Evolutionary conservation across 495 filamentous ascomycete species (phyloP), one percentile per base, ranked within the genome.

Genomic region (Penicillium paradoxum): DNA sequence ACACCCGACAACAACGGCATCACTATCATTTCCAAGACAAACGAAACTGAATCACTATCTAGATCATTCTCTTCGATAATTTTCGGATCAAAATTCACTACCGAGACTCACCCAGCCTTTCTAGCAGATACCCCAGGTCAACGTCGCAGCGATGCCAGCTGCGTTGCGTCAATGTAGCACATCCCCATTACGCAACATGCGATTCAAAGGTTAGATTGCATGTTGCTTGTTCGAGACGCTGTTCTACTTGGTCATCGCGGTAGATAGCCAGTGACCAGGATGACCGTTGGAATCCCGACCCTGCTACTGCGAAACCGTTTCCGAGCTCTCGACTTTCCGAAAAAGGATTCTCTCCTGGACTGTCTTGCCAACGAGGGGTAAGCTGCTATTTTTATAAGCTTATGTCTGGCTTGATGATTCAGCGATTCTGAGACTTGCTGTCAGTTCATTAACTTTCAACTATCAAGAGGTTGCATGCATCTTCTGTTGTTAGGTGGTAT

Each of bases 401-500:
- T 27, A n/a, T 18, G 30, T 2, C 5, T 3, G 29, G 33, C 32
- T 48, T 21, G 11, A 13, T 19, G 7, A 27, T 43, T 2, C 18
- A n/a, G 18, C 1, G 6, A 2, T 11, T 34, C 25, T 6, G 38
- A 53, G 15, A 45, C 0, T 1, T 14, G n/a, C 11, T 7, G 15
- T 14, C 15, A 17, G 2, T 17, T 19, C 4, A 27, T n/a, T 25
- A 15, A n/a, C 9, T 8, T 18, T 8, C 18, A 21, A 24, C n/a
- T 25, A 45, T 36, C 15, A 42, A 46, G 47, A 10, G 42, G 51
- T 54, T 54, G 42, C 51, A 54, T 47, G 13, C 18, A 38, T 6
- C 6, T 15, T 13, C 25, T 24, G 18, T 22, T 9, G 6, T 25
- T 18, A 54, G 51, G 51, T 54, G 9, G 51, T 24, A 48, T 41